phyloP scores from a whole-genome alignment of 805 yeast genomes.

The Starmerella apicola region DNA sequence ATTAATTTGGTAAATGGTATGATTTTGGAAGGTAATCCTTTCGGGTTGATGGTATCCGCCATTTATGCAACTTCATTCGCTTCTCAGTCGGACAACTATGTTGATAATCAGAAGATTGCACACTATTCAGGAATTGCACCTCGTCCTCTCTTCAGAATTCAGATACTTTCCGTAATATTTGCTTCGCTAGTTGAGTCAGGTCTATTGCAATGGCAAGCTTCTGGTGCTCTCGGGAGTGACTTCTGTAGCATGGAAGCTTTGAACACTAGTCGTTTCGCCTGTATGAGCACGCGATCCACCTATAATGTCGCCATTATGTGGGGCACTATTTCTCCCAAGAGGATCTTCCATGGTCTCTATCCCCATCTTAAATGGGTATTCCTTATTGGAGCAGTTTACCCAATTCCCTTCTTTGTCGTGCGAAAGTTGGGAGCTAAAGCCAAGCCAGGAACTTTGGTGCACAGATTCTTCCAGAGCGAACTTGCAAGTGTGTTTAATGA shows the following conservation, averaged over 20 bases:
- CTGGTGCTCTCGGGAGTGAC: slow-evolving; percentile 24
- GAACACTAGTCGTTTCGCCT: slow-evolving; percentile 24
- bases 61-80: slow-evolving; percentile 47
- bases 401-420: slow-evolving; percentile 15
- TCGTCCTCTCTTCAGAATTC: slow-evolving; percentile 42
- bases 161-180: slow-evolving; percentile 25
- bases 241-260: slow-evolving; percentile 23
- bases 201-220: slow-evolving; percentile 26
- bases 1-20: slow-evolving; percentile 41
- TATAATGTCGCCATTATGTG: slow-evolving; percentile 36
- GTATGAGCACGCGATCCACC: slow-evolving; percentile 31
- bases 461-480: slow-evolving; percentile 29
- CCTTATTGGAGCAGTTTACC: slow-evolving; percentile 37
- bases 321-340: slow-evolving; percentile 38
- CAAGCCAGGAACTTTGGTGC: slow-evolving; percentile 22
- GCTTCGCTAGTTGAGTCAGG: slow-evolving; percentile 24
- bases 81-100: slow-evolving; percentile 49
- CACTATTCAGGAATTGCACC: slow-evolving; percentile 52
- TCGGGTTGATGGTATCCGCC: slow-evolving; percentile 40
- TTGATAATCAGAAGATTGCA: slow-evolving; percentile 41
- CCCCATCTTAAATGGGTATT: slow-evolving; percentile 54
- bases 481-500: slow-evolving; percentile 9
- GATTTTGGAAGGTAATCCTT: slow-evolving; percentile 43
- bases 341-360: slow-evolving; percentile 37
- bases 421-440: slow-evolving; percentile 9